Conservation (phyloP, 31 red algal genomes). For the Endocladia muricata region DNA sequence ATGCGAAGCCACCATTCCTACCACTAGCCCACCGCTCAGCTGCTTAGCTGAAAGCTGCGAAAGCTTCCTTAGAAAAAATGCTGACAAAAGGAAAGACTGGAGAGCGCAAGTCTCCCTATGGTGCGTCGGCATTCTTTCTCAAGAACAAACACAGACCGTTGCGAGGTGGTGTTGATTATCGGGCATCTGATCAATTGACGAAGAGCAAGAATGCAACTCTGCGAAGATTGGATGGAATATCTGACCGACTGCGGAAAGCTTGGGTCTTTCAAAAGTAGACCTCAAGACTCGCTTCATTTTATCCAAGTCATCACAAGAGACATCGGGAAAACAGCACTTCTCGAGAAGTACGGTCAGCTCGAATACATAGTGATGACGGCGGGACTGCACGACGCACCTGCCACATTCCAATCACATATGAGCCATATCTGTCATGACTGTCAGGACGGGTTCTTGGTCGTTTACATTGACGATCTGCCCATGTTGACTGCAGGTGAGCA, state of each 20-base stretch:
- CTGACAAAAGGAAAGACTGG: conserved; percentile 13
- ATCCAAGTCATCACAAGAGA: neutral
- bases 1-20: neutral
- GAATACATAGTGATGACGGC: conserved; percentile 9
- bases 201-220: neutral
- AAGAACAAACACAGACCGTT: no score
- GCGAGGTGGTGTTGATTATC: no score
- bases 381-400: neutral
- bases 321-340: neutral
- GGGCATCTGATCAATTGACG: neutral
- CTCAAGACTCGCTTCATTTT: conserved; percentile 4
- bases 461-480: neutral
- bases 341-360: neutral
- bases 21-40: neutral
- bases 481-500: conserved; percentile 15
- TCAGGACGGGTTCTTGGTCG: neutral
- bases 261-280: neutral
- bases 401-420: neutral
- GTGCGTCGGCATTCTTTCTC: conserved; percentile 8
- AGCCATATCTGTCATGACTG: conserved; percentile 6
- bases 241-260: neutral
- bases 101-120: neutral
- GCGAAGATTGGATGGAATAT: neutral
- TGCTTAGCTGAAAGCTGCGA: neutral
- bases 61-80: neutral